phyloP scores from a whole-genome alignment of 306 rosid genomes.

The Ziziphus jujuba region DNA sequence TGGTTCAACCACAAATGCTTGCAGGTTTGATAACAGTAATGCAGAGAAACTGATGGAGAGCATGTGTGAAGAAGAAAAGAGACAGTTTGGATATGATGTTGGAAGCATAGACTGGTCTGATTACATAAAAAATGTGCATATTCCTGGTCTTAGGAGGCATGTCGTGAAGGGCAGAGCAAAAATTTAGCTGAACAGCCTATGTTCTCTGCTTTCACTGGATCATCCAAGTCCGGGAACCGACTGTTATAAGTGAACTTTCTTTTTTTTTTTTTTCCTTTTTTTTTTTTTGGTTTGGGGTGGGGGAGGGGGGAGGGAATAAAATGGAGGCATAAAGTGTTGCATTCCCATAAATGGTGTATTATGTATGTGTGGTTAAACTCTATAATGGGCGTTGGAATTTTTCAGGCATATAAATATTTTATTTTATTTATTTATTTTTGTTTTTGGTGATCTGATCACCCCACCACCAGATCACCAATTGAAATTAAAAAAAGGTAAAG shows the following conservation, averaged over 20 bases:
- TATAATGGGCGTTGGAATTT: too few relatives aligned
- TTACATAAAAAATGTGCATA: conserved; percentile 78
- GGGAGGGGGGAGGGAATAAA: too few relatives aligned
- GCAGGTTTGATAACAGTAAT: conserved; percentile 91
- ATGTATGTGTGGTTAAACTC: too few relatives aligned
- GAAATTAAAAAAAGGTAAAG: too few relatives aligned
- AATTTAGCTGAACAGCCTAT: not conserved
- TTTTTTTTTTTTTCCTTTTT: not conserved
- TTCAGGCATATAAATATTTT: too few relatives aligned
- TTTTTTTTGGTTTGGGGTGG: not conserved
- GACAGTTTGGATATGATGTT: conserved; percentile 75
- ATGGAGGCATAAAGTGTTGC: too few relatives aligned
- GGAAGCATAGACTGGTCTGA: conserved; percentile 77
- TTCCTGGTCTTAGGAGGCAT: conserved; percentile 84
- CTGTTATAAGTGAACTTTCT: conserved; percentile 28
- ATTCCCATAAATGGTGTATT: too few relatives aligned
- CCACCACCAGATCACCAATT: too few relatives aligned
- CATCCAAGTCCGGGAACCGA: conserved; percentile 27
- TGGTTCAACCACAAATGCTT: not conserved
- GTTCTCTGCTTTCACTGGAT: conserved; percentile 11
- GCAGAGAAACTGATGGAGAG: conserved; percentile 63
- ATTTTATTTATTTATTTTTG: too few relatives aligned
- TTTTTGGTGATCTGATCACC: too few relatives aligned
- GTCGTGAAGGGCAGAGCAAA: conserved; percentile 82
- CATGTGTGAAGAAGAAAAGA: conserved; percentile 86